Base-by-base conservation (phyloP, 2,329 filamentous ascomycete genomes). In the Alternaria metachromatica region DNA sequence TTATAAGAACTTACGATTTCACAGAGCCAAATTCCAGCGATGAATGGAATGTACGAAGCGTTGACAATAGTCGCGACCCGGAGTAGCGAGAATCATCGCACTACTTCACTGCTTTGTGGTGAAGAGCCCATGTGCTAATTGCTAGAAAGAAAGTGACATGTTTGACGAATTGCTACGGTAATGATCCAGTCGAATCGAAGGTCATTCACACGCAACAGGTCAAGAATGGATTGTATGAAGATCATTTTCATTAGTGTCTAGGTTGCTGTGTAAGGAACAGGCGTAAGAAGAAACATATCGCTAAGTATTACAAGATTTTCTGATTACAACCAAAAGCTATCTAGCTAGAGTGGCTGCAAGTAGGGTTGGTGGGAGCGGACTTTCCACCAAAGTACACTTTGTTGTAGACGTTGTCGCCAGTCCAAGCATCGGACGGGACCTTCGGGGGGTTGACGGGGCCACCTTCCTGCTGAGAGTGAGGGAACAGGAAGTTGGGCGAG, bases 361-460 rank as follows among this genome's bases (percentile, higher is more conserved):
- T 48, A 5, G 75, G 74, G 49, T 57, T 66, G 11, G 64, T 70
- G 6, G 77, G 78, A 8, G 73, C 68, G 9, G 61, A 15, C 6
- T 21, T 41, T 9, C 60, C 55, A 15, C 55, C 55, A 30, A 78
- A 78, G 65, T 80, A 80, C 5, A 72, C 68, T 67, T 78, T 76
- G 67, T 76, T 70, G 64, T 79, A 80, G 2, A 78, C 75, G 55
- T 81, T 79, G 62, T 79, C 73, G 6, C 78, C 77, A 25, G 72
- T 72, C 41, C 76, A 76, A 12, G 64, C 46, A 20, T 67, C 64
- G 21, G 69, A 68, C 21, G 58, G 64, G 6, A 68, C 66, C 15
- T 69, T 68, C 21, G 76, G 74, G 23, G 70, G 66, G 12, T 68
- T 73, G 8, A 71, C 20, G 2, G 78, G 78, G 0, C 78, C 78